A percentile compares a stretch with the other conserved stretches of the same genome.
Evolutionary conservation across 306 rosid species (phyloP).

Genomic region (Ceratonia siliqua): DNA sequence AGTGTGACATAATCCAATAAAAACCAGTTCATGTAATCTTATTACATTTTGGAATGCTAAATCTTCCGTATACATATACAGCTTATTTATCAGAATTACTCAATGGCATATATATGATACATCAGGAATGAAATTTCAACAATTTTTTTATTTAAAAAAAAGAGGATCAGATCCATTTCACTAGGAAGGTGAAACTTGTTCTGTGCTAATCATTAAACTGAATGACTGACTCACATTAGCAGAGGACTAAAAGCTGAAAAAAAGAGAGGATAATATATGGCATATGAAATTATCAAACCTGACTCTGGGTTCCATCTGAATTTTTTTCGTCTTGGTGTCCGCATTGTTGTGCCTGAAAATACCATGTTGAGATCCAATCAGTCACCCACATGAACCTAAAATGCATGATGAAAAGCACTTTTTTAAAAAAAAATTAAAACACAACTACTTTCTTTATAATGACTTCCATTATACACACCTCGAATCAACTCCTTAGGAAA

Average conservation of each 20-base stretch:
- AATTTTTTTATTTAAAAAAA: too few species aligned
- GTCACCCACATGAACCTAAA: constrained; percentile 6
- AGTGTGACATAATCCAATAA: constrained; percentile 5
- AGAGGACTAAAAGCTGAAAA: not conserved
- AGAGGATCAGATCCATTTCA: not conserved
- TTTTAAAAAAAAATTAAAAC: constrained; percentile 11
- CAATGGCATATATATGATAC: not conserved
- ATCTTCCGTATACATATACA: not conserved
- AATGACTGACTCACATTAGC: not conserved
- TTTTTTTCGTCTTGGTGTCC: constrained; percentile 38
- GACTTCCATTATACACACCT: constrained; percentile 47
- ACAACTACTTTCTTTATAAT: constrained; percentile 20
- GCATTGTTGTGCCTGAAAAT: constrained; percentile 50
- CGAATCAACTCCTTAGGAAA: constrained; percentile 61
- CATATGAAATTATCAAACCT: constrained; percentile 45
- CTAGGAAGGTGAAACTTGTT: not conserved
- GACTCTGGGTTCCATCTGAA: constrained; percentile 69
- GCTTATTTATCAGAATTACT: not conserved
- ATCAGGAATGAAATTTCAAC: constrained; percentile 7
- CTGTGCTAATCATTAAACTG: not conserved
- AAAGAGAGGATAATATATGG: not conserved
- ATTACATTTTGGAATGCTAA: constrained; percentile 9
- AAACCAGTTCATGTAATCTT: constrained; percentile 7
- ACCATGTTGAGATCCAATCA: constrained; percentile 25
- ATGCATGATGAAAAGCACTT: constrained; percentile 18